A percentile compares a stretch with the other conserved stretches of the same genome.
Evolutionary conservation across 805 yeast genomes (phyloP).

Genomic region (Hanseniaspora vineae): DNA sequence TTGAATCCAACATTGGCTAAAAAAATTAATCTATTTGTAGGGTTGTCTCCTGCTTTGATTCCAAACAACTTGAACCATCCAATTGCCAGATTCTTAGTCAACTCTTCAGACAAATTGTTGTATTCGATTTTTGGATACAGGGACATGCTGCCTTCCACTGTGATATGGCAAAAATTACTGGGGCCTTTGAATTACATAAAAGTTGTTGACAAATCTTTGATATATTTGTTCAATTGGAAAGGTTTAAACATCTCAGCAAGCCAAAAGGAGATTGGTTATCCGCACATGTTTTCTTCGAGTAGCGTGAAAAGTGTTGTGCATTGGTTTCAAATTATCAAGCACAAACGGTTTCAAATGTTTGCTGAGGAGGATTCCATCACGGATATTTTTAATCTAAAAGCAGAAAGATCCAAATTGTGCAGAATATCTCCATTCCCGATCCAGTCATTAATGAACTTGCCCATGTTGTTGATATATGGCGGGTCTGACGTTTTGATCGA

Average conservation of each 20-base stretch:
- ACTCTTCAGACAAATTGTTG: constrained; percentile 55
- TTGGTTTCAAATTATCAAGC: constrained; percentile 71
- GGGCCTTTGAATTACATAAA: constrained; percentile 59
- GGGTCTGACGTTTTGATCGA: constrained; percentile 59
- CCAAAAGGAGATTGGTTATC: constrained; percentile 63
- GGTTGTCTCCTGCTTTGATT: constrained; percentile 78
- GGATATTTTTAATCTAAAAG: not conserved
- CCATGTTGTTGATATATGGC: constrained; percentile 60
- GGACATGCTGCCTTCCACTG: constrained; percentile 51
- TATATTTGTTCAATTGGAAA: constrained; percentile 56
- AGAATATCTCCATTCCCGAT: constrained; percentile 45
- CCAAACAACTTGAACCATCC: constrained; percentile 67
- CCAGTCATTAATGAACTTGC: constrained; percentile 35
- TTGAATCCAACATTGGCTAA: constrained; percentile 43
- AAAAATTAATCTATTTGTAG: constrained; percentile 41
- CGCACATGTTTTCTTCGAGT: constrained; percentile 70
- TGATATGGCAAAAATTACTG: constrained; percentile 57
- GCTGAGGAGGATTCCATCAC: constrained; percentile 33
- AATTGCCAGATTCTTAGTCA: constrained; percentile 52
- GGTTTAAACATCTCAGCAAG: constrained; percentile 48
- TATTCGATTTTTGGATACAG: constrained; percentile 52
- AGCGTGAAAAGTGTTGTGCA: constrained; percentile 73
- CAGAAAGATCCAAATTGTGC: constrained; percentile 22
- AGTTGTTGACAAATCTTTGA: constrained; percentile 52
- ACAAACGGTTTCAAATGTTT: constrained; percentile 62